Evolutionary conservation across 106 monocot genomes (phyloP).

Genomic region (Narthecium ossifragum): DNA sequence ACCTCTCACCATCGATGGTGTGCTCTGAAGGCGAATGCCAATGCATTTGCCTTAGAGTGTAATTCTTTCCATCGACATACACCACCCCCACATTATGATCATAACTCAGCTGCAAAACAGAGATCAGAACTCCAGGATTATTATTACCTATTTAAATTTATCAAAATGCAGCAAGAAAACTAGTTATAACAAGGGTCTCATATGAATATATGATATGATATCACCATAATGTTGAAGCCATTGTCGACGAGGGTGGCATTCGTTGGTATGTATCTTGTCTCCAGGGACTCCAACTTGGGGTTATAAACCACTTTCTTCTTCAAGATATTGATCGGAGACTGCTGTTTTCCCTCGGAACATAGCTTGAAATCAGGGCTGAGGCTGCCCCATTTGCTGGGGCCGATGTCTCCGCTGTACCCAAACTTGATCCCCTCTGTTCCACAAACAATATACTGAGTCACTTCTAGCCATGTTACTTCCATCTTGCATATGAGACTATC

Average conservation of each 20-base stretch:
- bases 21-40: slow-evolving; percentile 86
- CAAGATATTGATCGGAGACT: slow-evolving; percentile 62
- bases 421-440: slow-evolving; percentile 13
- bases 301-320: slow-evolving; percentile 5
- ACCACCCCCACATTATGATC: slow-evolving; percentile 23
- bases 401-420: slow-evolving; percentile 22
- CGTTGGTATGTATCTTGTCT: slow-evolving; percentile 19
- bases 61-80: slow-evolving; percentile 48
- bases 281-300: slow-evolving; percentile 11
- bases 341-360: slow-evolving; percentile 36
- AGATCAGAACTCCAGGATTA: too few relatives aligned
- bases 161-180: neutral
- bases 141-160: neutral
- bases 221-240: slow-evolving; percentile 49
- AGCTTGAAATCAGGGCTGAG: slow-evolving; percentile 21
- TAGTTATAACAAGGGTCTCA: neutral
- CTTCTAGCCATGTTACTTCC: too few relatives aligned
- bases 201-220: neutral
- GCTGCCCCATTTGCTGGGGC: slow-evolving; percentile 49
- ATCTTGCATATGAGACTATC: neutral
- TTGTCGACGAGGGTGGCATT: slow-evolving; percentile 51
- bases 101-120: slow-evolving; percentile 35
- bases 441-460: too few relatives aligned
- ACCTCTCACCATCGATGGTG: slow-evolving; percentile 53
- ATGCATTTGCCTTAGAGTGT: slow-evolving; percentile 38